Base-by-base conservation (phyloP, 2,329 filamentous ascomycete species). In the Chlorencoelia australis region DNA sequence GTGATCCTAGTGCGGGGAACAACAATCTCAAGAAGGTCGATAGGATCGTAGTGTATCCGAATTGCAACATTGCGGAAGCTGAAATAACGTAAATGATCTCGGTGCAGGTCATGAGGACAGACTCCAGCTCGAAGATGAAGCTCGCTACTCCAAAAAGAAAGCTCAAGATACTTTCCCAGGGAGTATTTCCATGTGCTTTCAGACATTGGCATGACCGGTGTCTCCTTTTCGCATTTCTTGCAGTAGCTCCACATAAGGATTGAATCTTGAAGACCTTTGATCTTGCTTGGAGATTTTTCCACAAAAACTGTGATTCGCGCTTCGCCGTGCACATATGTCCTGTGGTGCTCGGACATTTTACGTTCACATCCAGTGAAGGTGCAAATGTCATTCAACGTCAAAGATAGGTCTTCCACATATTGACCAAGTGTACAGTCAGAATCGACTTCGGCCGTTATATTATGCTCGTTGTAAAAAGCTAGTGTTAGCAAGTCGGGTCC, bases 241-340 rank as follows among this genome's bases (percentile, higher is more conserved):
- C 91, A 98, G 50, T 82, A 86, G 47, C 86, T 96, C 93, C 93
- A 98, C 86, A 98, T 95, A 39, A 88, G 73, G 38, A 98, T 94
- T 3, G 79, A 82, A 45, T 84, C 75, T 56, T 74, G 71, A 59
- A 79, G 61, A 1, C 75, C 71, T 42, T 73, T 70, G 42, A 82
- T 64, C 46, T 80, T 76, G 22, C 75, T 70, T 29, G 79, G 68
- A 44, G 78, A 79, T 20, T 77, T 79, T 54, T 94, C 84, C 11
- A 95, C 79, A 48, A 94, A 85, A 7, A 96, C 77, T 6, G 87
- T 94, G 49, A 98, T 79, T 44, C 94, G 84, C 7, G 88, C 89
- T 56, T 94, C 83, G 18, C 91, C 93, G 51, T 98, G 91, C 1
- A 98, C 93, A 53, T 98, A 98, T 27, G 94, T 94, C 38, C 88